phyloP scores from a whole-genome alignment of 1,284 basidiomycete genomes.

The Trametes pubescens region DNA sequence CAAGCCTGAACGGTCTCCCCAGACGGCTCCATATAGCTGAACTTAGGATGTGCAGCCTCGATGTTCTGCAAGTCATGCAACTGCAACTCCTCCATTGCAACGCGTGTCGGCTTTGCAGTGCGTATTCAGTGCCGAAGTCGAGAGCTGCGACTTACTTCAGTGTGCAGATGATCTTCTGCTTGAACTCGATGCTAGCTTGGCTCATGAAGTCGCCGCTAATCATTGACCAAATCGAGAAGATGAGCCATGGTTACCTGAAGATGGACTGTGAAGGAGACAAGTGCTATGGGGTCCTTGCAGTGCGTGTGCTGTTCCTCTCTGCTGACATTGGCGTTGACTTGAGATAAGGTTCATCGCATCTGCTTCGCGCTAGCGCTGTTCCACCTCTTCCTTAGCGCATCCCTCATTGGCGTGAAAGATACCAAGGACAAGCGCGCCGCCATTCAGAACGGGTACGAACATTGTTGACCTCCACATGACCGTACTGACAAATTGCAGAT shows the following conservation, averaged over 20 bases:
- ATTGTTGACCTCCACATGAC: background rate
- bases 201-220: conserved; percentile 92
- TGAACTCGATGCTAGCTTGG: conserved; percentile 98
- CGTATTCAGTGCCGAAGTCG: conserved; percentile 42
- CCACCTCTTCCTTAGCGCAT: conserved; percentile 82
- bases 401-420: conserved; percentile 88
- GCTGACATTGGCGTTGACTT: background rate
- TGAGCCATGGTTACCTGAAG: conserved; percentile 97
- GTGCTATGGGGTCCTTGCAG: conserved; percentile 98
- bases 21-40: background rate
- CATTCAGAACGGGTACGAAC: conserved; percentile 93
- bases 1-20: conserved; percentile 37
- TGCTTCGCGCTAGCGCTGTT: conserved; percentile 95
- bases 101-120: conserved; percentile 95
- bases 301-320: conserved; percentile 47
- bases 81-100: conserved; percentile 98
- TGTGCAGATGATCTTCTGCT: conserved; percentile 88
- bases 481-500: conserved; percentile 56
- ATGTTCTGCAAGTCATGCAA: conserved; percentile 99
- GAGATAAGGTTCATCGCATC: conserved; percentile 87
- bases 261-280: conserved; percentile 95
- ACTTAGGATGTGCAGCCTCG: conserved; percentile 64
- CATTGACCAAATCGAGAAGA: conserved; percentile 89
- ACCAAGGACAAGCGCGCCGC: conserved; percentile 92
- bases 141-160: conserved; percentile 1